Evolutionary conservation across 306 rosid genomes (phyloP), one percentile per base, ranked within the genome.

Genomic region (Cyclanthera cordifolia): DNA sequence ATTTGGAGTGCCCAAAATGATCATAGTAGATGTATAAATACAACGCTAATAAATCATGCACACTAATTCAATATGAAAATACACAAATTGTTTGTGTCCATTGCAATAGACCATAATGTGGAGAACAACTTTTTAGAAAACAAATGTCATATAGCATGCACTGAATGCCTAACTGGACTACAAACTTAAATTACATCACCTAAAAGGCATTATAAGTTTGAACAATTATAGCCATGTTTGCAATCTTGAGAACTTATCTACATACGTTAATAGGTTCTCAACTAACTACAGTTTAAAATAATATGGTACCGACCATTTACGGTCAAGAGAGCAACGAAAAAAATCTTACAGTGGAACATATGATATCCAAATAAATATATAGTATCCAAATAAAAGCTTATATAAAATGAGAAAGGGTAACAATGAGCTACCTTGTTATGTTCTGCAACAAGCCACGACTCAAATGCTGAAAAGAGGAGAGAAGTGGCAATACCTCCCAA

Each of bases 361-460:
- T 4, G 20, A n/a, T n/a, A n/a, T n/a, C n/a, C n/a, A n/a, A n/a
- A n/a, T n/a, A n/a, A n/a, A n/a, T n/a, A n/a, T n/a, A n/a, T n/a
- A n/a, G n/a, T n/a, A n/a, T 37, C 8, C 41, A 34, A 34, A 34
- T 34, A 34, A 34, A 34, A 34, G 41, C 8, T 34, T 4, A 34
- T 34, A 34, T 5, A 34, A 34, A 34, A 7, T 34, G 41, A 34
- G 41, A 34, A 34, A 34, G 41, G 41, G 41, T 8, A 34, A 23
- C 11, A 55, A 56, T 17, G 15, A 5, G 41, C 59, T 76, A 87
- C 99, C 99, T 93, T 93, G 78, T 86, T 87, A 83, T 90, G 96
- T 74, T 93, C 96, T 23, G 96, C 99, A 69, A 93, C 96, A 70
- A 93, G 99, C 99, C 96, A 93, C 3, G 99, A 93, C 76, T 93